Evolutionary conservation across 2,329 filamentous ascomycete genomes (phyloP).

Genomic region (Sordariomycetes sp.): DNA sequence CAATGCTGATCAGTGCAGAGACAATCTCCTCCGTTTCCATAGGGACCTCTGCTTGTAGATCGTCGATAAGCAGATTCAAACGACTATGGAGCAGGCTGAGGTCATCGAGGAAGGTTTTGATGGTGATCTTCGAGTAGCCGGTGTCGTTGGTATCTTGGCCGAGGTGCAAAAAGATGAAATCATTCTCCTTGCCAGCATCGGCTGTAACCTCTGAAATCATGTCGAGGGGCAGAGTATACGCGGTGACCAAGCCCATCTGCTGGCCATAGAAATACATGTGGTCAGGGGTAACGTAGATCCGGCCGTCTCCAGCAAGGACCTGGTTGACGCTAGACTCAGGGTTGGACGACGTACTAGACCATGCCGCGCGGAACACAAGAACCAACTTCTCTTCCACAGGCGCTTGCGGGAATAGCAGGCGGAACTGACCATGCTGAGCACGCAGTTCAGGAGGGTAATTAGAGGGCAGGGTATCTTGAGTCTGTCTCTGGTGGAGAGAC

Average conservation of each 20-base stretch:
- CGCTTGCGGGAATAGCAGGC: conserved; percentile 79
- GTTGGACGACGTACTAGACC: conserved; percentile 46
- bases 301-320: conserved; percentile 51
- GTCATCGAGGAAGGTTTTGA: conserved; percentile 91
- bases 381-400: conserved; percentile 72
- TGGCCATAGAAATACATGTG: conserved; percentile 97
- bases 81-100: conserved; percentile 73
- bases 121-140: conserved; percentile 64
- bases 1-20: conserved; percentile 64
- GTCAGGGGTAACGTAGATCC: conserved; percentile 78
- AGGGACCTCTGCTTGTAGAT: conserved; percentile 63
- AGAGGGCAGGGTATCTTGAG: conserved; percentile 52
- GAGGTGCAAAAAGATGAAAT: conserved; percentile 81
- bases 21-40: conserved; percentile 62
- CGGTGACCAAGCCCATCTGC: conserved; percentile 81
- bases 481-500: conserved; percentile 18
- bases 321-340: conserved; percentile 28
- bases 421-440: conserved; percentile 87
- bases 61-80: conserved; percentile 76
- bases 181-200: conserved; percentile 81
- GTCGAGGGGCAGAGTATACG: conserved; percentile 66
- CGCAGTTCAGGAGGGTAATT: conserved; percentile 76
- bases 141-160: conserved; percentile 52
- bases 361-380: conserved; percentile 86
- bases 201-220: conserved; percentile 83